Percentiles rank a stretch among this genome's conserved stretches.
phyloP scores from a whole-genome alignment of 2,329 filamentous ascomycete species.

The Nemania abortiva region DNA sequence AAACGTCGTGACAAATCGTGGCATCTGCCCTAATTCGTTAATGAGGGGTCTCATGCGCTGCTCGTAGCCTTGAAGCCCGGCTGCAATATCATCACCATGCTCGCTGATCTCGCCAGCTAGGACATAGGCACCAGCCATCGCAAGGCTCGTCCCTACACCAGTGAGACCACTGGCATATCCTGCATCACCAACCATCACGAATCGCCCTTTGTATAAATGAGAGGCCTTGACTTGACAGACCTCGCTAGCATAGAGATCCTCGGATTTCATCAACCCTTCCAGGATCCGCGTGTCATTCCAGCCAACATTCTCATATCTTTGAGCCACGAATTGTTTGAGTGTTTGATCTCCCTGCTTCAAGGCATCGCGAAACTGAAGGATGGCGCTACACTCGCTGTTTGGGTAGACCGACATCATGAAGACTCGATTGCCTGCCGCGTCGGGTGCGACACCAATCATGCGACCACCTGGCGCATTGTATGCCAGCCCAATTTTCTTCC shows the following conservation, averaged over 20 bases:
- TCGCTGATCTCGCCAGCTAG: constrained; percentile 59
- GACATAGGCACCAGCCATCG: constrained; percentile 59
- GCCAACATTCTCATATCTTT: constrained; percentile 54
- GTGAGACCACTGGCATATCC: constrained; percentile 57
- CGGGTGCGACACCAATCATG: constrained; percentile 52
- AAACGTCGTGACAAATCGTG: constrained; percentile 51
- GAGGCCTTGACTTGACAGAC: constrained; percentile 56
- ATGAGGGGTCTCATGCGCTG: constrained; percentile 54
- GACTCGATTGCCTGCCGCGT: constrained; percentile 52
- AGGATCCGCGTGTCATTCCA: constrained; percentile 58
- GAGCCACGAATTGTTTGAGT: constrained; percentile 49
- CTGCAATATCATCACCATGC: constrained; percentile 48
- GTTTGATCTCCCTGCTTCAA: constrained; percentile 51
- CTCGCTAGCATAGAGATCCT: constrained; percentile 57
- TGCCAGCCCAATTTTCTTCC: constrained; percentile 53
- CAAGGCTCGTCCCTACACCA: constrained; percentile 57
- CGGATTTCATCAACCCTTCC: constrained; percentile 50
- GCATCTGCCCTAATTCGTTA: constrained; percentile 51
- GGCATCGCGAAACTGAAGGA: constrained; percentile 56
- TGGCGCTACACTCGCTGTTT: constrained; percentile 45
- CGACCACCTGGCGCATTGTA: constrained; percentile 56
- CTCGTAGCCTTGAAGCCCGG: constrained; percentile 54
- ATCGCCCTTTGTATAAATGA: constrained; percentile 54
- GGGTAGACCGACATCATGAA: constrained; percentile 54
- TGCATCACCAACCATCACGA: constrained; percentile 58